Percentiles rank a stretch among this genome's conserved stretches.
These are phyloP conservation scores for Climacium dendroides DNA, from an alignment of 225 moss, liverwort and hornwort genomes.

Conservation along the genomic window DNA sequence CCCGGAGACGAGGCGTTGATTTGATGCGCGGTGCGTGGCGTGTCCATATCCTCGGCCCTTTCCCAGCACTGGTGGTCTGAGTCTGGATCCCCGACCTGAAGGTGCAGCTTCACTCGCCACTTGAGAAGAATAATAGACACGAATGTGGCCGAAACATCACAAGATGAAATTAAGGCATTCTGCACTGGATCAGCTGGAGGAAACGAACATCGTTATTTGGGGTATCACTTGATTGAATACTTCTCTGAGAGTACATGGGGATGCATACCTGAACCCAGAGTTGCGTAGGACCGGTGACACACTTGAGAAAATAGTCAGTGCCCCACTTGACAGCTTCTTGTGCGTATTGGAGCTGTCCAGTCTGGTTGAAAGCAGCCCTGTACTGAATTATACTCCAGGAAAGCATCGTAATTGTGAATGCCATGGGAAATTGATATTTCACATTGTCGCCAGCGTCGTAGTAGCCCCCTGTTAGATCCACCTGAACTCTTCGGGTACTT, in stretches of 20 bases:
- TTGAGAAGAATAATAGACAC: background rate
- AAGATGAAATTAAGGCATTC: background rate
- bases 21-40: constrained; percentile 45
- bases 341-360: constrained; percentile 53
- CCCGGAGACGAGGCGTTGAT: constrained; percentile 64
- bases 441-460: constrained; percentile 91
- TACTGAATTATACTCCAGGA: constrained; percentile 82
- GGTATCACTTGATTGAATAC: no score
- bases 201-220: background rate
- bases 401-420: constrained; percentile 79
- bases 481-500: constrained; percentile 7
- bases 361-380: constrained; percentile 3
- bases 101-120: background rate
- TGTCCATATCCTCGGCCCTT: constrained; percentile 87
- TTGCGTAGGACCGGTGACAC: constrained; percentile 47
- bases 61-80: constrained; percentile 90
- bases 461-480: constrained; percentile 75
- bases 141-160: background rate
- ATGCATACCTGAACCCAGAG: constrained; percentile 67
- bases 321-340: constrained; percentile 66
- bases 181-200: background rate
- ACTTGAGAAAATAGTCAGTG: constrained; percentile 85
- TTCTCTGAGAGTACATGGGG: background rate
- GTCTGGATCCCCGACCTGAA: constrained; percentile 58
- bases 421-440: constrained; percentile 91